Percentiles rank a stretch among this genome's conserved stretches.
Evolutionary conservation across 129 eudicot genomes (phyloP).

Genomic region (Kitagawia praeruptora): DNA sequence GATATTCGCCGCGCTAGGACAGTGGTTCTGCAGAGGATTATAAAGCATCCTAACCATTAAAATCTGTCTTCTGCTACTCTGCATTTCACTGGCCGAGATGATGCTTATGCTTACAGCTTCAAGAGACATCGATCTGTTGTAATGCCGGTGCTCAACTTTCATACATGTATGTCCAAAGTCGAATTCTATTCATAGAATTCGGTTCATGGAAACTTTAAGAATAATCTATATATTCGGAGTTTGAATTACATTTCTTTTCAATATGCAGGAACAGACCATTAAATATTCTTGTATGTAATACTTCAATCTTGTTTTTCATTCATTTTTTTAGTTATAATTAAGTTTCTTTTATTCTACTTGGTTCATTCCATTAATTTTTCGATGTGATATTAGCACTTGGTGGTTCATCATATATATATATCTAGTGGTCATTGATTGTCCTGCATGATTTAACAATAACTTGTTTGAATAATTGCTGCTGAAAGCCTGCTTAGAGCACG

Average conservation of each 20-base stretch:
- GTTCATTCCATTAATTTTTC: not conserved
- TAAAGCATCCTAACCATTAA: conserved; percentile 37
- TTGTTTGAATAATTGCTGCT: not conserved
- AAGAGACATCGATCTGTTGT: not conserved
- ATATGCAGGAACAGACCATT: not conserved
- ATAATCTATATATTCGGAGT: conserved; percentile 12
- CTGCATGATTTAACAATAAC: not conserved
- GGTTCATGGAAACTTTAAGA: conserved; percentile 8
- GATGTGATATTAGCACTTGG: not conserved
- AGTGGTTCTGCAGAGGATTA: conserved; percentile 72
- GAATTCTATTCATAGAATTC: conserved; percentile 5
- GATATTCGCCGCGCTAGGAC: conserved; percentile 82
- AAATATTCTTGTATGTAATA: not conserved
- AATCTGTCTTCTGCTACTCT: not conserved
- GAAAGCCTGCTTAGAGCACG: no score
- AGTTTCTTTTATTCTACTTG: not conserved
- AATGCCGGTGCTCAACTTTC: not conserved
- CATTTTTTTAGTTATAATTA: not conserved
- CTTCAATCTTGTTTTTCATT: not conserved
- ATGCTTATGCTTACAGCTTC: not conserved
- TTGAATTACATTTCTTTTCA: conserved; percentile 5
- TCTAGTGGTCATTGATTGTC: not conserved
- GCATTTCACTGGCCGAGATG: not conserved
- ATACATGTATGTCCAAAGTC: conserved; percentile 1
- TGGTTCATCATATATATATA: not conserved